Base-by-base conservation (phyloP, 805 yeast genomes). In the Zygoascus tannicola region DNA sequence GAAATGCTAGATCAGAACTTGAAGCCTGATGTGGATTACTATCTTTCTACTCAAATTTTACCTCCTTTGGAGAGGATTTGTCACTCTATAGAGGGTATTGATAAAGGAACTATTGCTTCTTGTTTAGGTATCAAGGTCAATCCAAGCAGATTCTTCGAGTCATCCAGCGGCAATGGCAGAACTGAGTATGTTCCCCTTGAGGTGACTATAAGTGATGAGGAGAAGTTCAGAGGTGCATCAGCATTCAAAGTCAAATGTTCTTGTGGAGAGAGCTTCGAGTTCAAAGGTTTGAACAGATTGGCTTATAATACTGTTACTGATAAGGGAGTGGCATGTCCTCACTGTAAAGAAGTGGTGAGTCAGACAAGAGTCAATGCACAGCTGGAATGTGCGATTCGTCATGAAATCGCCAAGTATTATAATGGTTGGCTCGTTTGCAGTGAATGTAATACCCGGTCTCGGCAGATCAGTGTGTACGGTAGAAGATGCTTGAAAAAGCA, bases 391-490 rank as follows among this genome's bases (percentile, higher is more conserved):
- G 67, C 76, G 39, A 74, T 90, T 21, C 70, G 97, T 44, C 63
- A 68, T 4, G 83, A 79, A 50, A 78, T 90, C 40, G 71, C 87
- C 0, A 58, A 70, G 26, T 92, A 88, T 61, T 92, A 92, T 60
- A 79, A 84, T n/a, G 90, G 88, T 3, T 78, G 92, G 85, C 66
- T 87, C 38, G 65, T 62, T 0, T 92, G 99, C 66, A 94, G 84
- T 60, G 97, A 92, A 55, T 90, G 97, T 65, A 85, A 83, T 1
- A 69, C 76, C 43, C 70, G 71, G 14, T 88, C 97, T 0, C 72
- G 95, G 49, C 95, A 88, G 57, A 73, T 92, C 20, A 78, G 88
- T 18, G 96, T 88, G 3, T 86, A 85, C 56, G 97, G 97, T 43
- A 77, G 80, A 53, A 73, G 90, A 52, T 87, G 97, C 61, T 70